Evolutionary conservation across 331 rosid genomes (phyloP).

Genomic region (Arachis monticola): DNA sequence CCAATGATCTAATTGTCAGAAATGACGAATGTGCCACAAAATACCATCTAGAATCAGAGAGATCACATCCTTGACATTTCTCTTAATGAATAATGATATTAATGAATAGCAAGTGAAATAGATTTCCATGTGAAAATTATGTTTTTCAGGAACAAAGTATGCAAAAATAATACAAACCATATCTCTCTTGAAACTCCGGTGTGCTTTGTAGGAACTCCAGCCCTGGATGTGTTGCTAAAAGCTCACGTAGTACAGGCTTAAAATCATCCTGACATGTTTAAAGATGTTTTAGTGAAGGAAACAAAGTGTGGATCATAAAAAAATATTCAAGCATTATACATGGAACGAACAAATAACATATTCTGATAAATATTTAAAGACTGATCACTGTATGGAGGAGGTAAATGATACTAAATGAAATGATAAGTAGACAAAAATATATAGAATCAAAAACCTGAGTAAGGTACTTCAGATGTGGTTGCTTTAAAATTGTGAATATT

Average conservation of each 20-base stretch:
- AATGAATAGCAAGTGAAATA: slow-evolving; percentile 6
- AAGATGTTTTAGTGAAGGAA: slow-evolving; percentile 34
- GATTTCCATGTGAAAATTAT: background rate
- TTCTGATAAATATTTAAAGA: slow-evolving; percentile 16
- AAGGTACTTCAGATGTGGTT: slow-evolving; percentile 80
- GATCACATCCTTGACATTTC: slow-evolving; percentile 1
- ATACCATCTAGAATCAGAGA: slow-evolving; percentile 25
- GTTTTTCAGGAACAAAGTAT: slow-evolving; percentile 28
- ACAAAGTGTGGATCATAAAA: background rate
- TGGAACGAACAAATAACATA: slow-evolving; percentile 26
- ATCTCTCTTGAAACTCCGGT: slow-evolving; percentile 99
- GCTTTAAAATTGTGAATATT: slow-evolving; percentile 81
- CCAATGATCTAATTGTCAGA: background rate
- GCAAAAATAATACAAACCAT: slow-evolving; percentile 55
- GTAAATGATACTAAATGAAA: slow-evolving; percentile 23
- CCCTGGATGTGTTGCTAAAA: slow-evolving; percentile 94
- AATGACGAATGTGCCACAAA: background rate
- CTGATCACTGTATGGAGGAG: slow-evolving; percentile 21
- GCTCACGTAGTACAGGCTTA: slow-evolving; percentile 91
- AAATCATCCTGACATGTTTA: slow-evolving; percentile 79
- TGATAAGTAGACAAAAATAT: slow-evolving; percentile 24
- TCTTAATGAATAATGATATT: slow-evolving; percentile 2
- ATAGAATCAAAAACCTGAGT: slow-evolving; percentile 66
- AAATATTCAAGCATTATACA: slow-evolving; percentile 19
- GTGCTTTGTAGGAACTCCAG: slow-evolving; percentile 96